Evolutionary conservation across 2,329 filamentous ascomycete genomes (phyloP).

Genomic region (Atkinsonella texensis): DNA sequence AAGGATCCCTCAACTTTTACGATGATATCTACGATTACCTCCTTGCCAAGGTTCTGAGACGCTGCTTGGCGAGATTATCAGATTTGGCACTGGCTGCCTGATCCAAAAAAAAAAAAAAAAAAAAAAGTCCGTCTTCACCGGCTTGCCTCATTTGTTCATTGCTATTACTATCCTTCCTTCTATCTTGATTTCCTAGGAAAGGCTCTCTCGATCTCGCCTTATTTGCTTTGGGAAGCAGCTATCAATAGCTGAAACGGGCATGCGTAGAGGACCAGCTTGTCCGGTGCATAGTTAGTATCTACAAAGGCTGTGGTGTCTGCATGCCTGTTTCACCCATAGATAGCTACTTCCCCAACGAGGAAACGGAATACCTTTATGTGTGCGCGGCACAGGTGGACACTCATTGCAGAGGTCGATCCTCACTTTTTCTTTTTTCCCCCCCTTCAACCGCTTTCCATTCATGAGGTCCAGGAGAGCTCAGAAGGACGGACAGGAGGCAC

Average conservation of each 20-base stretch:
- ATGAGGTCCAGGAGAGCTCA: not conserved
- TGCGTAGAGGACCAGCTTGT: too few species aligned
- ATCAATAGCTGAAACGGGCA: not conserved
- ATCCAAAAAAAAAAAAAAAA: not conserved
- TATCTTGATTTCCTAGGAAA: not conserved
- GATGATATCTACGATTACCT: constrained; percentile 5
- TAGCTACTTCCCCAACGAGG: not conserved
- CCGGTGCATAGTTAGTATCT: too few species aligned
- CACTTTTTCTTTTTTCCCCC: not conserved
- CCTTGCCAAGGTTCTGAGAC: not conserved
- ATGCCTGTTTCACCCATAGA: too few species aligned
- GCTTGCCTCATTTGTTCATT: not conserved
- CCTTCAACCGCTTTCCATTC: not conserved
- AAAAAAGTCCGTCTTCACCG: too few species aligned
- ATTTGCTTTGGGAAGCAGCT: not conserved
- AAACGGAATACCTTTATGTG: not conserved
- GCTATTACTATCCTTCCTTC: not conserved
- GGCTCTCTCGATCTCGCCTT: not conserved
- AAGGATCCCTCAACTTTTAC: constrained; percentile 3
- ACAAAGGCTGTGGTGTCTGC: too few species aligned
- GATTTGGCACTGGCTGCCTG: constrained; percentile 2
- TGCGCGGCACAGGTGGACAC: not conserved
- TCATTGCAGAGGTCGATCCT: not conserved
- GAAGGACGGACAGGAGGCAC: not conserved
- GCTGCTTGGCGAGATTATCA: not conserved